phyloP scores from a whole-genome alignment of 2,329 filamentous ascomycete genomes.

The Phyllosticta citribraziliensis region DNA sequence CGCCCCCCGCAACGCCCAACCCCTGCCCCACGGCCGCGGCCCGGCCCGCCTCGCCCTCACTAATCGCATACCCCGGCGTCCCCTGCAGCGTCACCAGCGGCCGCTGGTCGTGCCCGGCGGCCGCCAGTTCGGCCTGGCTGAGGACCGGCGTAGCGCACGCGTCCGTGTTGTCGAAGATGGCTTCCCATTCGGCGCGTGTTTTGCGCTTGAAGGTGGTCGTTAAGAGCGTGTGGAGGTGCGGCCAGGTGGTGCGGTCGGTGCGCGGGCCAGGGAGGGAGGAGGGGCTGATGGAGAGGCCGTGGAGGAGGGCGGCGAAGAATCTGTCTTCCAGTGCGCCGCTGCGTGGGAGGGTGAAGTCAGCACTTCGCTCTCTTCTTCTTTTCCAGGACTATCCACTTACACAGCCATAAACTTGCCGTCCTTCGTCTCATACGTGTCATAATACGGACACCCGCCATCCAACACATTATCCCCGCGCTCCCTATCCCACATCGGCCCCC shows the following conservation, averaged over 20 bases:
- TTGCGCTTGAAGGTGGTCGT: slow-evolving; percentile 55
- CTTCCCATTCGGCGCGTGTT: slow-evolving; percentile 72
- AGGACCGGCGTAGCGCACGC: slow-evolving; percentile 88
- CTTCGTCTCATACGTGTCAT: slow-evolving; percentile 77
- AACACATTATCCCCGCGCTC: slow-evolving; percentile 67
- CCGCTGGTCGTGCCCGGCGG: slow-evolving; percentile 56
- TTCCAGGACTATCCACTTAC: neutral
- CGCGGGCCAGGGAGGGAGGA: slow-evolving; percentile 39
- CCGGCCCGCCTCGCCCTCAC: slow-evolving; percentile 33
- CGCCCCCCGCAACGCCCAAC: slow-evolving; percentile 52
- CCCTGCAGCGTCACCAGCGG: slow-evolving; percentile 58
- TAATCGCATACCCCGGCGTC: slow-evolving; percentile 59
- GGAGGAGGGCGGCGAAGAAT: slow-evolving; percentile 63
- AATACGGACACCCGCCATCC: slow-evolving; percentile 80
- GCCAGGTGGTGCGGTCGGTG: slow-evolving; percentile 57
- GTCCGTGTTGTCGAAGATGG: slow-evolving; percentile 78
- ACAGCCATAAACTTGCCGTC: slow-evolving; percentile 76
- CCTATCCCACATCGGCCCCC: slow-evolving; percentile 51
- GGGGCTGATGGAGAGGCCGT: slow-evolving; percentile 51
- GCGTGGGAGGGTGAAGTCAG: slow-evolving; percentile 12
- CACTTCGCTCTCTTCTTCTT: too few relatives aligned
- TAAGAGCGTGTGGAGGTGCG: slow-evolving; percentile 53
- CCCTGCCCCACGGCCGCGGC: slow-evolving; percentile 50
- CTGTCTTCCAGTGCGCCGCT: slow-evolving; percentile 73
- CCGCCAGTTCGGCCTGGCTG: slow-evolving; percentile 61